Percentiles rank a stretch among this genome's conserved stretches.
Evolutionary conservation across 257 asterid genomes (phyloP).

Genomic region (Agastache rugosa): DNA sequence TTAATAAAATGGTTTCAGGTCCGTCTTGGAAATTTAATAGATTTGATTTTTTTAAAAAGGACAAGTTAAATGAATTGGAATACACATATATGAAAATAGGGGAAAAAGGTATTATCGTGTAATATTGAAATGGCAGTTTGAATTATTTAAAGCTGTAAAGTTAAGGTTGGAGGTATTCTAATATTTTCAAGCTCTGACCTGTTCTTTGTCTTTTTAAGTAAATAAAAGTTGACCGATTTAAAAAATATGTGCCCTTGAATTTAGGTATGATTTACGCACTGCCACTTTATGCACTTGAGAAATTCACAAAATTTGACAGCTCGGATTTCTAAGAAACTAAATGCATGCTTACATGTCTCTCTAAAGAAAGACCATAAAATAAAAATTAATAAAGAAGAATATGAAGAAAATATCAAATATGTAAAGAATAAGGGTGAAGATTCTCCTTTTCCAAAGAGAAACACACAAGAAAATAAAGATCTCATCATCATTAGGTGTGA

Average conservation of each 20-base stretch:
- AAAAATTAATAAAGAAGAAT: neutral
- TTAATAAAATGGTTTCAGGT: conserved; percentile 82
- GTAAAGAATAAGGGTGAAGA: neutral
- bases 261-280: conserved; percentile 36
- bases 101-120: conserved; percentile 34
- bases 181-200: conserved; percentile 61
- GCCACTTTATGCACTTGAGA: conserved; percentile 6
- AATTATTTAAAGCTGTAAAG: conserved; percentile 76
- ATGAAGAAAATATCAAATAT: neutral
- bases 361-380: neutral
- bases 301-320: neutral
- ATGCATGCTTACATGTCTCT: neutral
- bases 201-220: conserved; percentile 72
- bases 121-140: conserved; percentile 47
- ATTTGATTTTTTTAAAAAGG: conserved; percentile 40
- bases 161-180: conserved; percentile 64
- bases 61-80: conserved; percentile 50
- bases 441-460: neutral
- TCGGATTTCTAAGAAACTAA: neutral
- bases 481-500: no score
- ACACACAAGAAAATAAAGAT: neutral
- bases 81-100: conserved; percentile 30
- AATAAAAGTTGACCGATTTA: conserved; percentile 55
- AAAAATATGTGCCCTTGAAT: conserved; percentile 41
- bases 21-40: conserved; percentile 83